Evolutionary conservation across 2,329 filamentous ascomycete genomes (phyloP).

Genomic region (Neopestalotiopsis sp.): DNA sequence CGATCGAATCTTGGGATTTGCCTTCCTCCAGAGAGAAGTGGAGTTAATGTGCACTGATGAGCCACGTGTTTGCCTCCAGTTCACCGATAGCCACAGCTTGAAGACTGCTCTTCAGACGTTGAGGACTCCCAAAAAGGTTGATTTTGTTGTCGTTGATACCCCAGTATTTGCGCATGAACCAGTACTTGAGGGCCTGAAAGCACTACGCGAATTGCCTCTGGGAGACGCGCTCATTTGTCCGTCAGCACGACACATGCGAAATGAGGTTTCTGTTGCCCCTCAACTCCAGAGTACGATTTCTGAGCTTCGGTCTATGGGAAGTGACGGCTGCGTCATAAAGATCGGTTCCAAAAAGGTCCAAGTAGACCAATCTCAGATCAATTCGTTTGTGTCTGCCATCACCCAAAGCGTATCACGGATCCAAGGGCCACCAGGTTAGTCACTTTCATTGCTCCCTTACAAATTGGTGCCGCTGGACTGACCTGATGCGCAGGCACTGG

Average conservation of each 20-base stretch:
- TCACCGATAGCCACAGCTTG: constrained; percentile 52
- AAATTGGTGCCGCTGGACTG: not conserved
- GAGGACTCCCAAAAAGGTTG: constrained; percentile 34
- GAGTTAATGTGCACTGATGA: constrained; percentile 46
- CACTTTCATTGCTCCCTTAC: not conserved
- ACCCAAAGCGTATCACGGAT: constrained; percentile 62
- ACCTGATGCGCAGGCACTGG: constrained; percentile 62
- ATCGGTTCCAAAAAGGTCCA: constrained; percentile 13
- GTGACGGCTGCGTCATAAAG: not conserved
- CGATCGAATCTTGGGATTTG: constrained; percentile 62
- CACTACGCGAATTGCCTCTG: constrained; percentile 60
- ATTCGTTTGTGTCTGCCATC: constrained; percentile 61
- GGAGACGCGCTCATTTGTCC: constrained; percentile 53
- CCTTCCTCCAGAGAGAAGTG: constrained; percentile 57
- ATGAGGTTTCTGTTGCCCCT: not conserved
- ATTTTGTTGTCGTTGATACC: constrained; percentile 66
- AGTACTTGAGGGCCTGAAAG: constrained; percentile 63
- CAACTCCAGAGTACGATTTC: not conserved
- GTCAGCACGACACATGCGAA: constrained; percentile 18
- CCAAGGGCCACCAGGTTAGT: constrained; percentile 72
- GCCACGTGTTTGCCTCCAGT: constrained; percentile 42
- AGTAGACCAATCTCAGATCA: constrained; percentile 53
- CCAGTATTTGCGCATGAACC: constrained; percentile 74
- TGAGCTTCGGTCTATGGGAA: not conserved
- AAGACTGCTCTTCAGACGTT: constrained; percentile 51